Percentiles rank a stretch among this genome's conserved stretches.
Evolutionary conservation across 75 land plant species (phyloP).

Genomic region (Selaginella moellendorffii): DNA sequence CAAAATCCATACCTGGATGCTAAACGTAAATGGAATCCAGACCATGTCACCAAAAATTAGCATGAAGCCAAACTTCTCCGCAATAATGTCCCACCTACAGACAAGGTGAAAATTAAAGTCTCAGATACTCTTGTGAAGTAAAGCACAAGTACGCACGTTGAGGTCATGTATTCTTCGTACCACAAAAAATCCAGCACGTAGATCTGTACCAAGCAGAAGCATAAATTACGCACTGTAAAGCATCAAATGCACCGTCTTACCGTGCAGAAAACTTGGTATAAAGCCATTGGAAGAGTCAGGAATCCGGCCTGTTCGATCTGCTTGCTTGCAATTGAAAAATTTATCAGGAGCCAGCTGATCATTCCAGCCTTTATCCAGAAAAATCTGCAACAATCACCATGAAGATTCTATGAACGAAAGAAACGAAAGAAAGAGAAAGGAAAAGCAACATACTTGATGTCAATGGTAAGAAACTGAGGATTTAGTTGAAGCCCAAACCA

Average conservation of each 20-base stretch:
- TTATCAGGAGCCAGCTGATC: constrained; percentile 95
- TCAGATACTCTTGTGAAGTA: not conserved
- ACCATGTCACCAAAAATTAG: constrained; percentile 97
- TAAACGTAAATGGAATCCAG: constrained; percentile 95
- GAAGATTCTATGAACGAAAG: too few relatives aligned
- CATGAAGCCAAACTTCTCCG: constrained; percentile 94
- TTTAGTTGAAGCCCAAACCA: constrained; percentile 31
- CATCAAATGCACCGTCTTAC: constrained; percentile 23
- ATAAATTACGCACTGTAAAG: not conserved
- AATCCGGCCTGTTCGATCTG: constrained; percentile 36
- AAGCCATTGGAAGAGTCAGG: constrained; percentile 48
- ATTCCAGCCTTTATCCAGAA: constrained; percentile 87
- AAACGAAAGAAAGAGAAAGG: not conserved
- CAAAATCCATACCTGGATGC: constrained; percentile 58
- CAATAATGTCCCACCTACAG: constrained; percentile 94
- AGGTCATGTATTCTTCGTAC: constrained; percentile 98
- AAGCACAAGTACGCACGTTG: constrained; percentile 43
- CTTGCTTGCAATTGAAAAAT: constrained; percentile 71
- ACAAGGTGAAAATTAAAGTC: not conserved
- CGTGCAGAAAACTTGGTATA: constrained; percentile 63
- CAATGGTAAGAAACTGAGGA: constrained; percentile 22
- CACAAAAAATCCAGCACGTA: constrained; percentile 87
- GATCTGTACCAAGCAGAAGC: constrained; percentile 28
- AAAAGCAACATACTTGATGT: constrained; percentile 21
- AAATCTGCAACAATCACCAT: constrained; percentile 59